A percentile compares a stretch with the other conserved stretches of the same genome.
Conservation (phyloP, 306 rosid genomes). For the Luffa aegyptiaca region DNA sequence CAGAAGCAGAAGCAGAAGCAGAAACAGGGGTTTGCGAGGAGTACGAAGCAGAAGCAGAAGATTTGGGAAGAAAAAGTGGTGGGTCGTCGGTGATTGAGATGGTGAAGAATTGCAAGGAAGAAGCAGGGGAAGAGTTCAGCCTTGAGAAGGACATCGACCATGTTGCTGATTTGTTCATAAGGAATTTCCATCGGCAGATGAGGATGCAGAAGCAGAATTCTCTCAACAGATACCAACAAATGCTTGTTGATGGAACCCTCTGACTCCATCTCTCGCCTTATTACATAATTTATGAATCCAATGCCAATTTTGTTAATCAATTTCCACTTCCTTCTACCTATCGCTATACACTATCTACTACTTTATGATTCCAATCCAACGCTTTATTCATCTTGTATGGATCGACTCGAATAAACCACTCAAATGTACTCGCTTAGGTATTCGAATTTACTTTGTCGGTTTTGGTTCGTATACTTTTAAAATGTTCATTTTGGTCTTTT, state of each 20-base stretch:
- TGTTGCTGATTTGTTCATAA: conserved; percentile 24
- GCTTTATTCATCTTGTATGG: too few relatives aligned
- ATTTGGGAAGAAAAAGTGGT: not conserved
- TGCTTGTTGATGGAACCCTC: not conserved
- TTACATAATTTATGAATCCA: too few relatives aligned
- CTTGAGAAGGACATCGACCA: conserved; percentile 24
- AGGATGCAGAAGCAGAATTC: conserved; percentile 18
- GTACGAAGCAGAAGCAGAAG: not conserved
- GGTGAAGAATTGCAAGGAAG: conserved; percentile 19
- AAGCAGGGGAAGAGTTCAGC: conserved; percentile 22
- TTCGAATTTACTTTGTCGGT: too few relatives aligned
- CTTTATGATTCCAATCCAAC: not conserved
- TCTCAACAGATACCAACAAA: not conserved
- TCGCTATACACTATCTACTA: not conserved
- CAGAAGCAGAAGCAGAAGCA: not conserved
- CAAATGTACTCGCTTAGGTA: too few relatives aligned
- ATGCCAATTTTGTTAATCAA: not conserved
- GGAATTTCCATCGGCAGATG: conserved; percentile 17
- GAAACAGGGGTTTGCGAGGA: not conserved
- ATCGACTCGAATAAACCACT: too few relatives aligned
- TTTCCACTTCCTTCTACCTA: not conserved
- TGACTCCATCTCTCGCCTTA: too few relatives aligned
- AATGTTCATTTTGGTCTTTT: too few relatives aligned
- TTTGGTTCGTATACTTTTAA: too few relatives aligned
- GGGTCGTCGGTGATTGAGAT: conserved; percentile 22